phyloP scores from a whole-genome alignment of 1,284 basidiomycete genomes.

The Paramarasmius palmivorus region DNA sequence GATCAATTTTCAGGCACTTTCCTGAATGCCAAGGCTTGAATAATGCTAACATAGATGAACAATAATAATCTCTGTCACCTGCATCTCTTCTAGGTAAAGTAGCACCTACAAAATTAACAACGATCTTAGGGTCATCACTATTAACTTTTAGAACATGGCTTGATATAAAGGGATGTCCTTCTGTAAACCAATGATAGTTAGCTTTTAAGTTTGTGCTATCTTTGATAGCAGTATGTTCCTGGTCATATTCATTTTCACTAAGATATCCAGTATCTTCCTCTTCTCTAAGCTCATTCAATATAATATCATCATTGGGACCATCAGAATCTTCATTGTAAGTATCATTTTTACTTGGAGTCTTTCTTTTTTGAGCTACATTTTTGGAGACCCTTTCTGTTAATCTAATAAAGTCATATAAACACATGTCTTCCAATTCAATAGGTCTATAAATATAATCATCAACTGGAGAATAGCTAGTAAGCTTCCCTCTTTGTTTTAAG shows the following conservation, averaged over 20 bases:
- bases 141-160: background rate
- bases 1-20: slow-evolving; percentile 13
- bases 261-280: too few relatives aligned
- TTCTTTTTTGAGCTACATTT: background rate
- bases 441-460: background rate
- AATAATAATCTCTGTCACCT: slow-evolving; percentile 27
- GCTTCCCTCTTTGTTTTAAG: background rate
- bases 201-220: background rate
- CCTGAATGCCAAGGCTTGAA: slow-evolving; percentile 26
- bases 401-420: slow-evolving; percentile 1
- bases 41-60: slow-evolving; percentile 27
- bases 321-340: background rate
- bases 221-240: background rate
- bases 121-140: background rate
- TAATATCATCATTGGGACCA: too few relatives aligned
- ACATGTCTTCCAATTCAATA: background rate
- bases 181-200: background rate
- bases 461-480: background rate
- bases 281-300: too few relatives aligned
- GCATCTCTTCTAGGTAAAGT: slow-evolving; percentile 12
- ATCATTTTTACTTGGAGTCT: background rate
- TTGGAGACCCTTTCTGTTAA: background rate
- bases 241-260: too few relatives aligned
- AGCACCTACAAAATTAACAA: background rate
- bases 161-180: background rate